These are phyloP conservation scores for Letharia columbiana DNA, from an alignment of 495 filamentous ascomycete species.

Conservation along the genomic window DNA sequence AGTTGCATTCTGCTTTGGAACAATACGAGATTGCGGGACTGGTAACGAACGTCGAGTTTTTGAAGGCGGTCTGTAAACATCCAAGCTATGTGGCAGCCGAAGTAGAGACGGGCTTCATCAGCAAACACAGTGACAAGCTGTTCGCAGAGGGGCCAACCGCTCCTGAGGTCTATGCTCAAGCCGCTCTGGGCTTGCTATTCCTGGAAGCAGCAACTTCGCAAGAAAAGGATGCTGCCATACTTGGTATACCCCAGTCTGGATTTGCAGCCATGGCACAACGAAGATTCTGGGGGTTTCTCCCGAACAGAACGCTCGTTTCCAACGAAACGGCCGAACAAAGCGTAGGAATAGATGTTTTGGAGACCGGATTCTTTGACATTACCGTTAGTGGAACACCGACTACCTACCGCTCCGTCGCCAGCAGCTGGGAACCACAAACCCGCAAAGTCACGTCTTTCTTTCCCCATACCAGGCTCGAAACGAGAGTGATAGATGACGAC, in stretches of 20 bases:
- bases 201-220: conserved; percentile 32
- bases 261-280: conserved; percentile 47
- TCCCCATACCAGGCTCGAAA: conserved; percentile 69
- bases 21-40: conserved; percentile 90
- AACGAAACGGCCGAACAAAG: conserved; percentile 39
- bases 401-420: conserved; percentile 39
- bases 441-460: conserved; percentile 50
- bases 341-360: conserved; percentile 60
- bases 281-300: conserved; percentile 47
- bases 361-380: conserved; percentile 54
- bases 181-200: conserved; percentile 61
- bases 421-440: conserved; percentile 33
- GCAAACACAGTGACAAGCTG: conserved; percentile 69
- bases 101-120: conserved; percentile 94
- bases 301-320: conserved; percentile 25
- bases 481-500: conserved; percentile 63
- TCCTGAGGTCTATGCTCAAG: conserved; percentile 70
- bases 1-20: conserved; percentile 69
- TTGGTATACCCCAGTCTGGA: conserved; percentile 35
- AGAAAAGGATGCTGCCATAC: conserved; percentile 23
- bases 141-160: conserved; percentile 48
- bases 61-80: conserved; percentile 76
- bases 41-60: conserved; percentile 92
- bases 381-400: conserved; percentile 41
- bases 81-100: conserved; percentile 76